Evolutionary conservation across 345 rosid species (phyloP).

Genomic region (Gossypioides kirkii): DNA sequence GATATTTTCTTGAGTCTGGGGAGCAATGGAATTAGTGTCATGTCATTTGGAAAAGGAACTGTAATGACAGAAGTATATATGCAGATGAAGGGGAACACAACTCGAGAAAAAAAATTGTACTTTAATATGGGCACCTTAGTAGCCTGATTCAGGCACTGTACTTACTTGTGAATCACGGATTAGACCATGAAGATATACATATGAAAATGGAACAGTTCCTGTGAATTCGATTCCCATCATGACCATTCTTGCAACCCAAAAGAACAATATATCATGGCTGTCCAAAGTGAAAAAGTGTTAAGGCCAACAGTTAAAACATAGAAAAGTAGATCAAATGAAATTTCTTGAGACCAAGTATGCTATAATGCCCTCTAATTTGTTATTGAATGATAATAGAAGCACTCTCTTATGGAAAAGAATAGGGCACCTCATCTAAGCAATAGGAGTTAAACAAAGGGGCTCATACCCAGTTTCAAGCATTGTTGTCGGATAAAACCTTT

Average conservation of each 20-base stretch:
- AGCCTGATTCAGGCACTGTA: slow-evolving; percentile 13
- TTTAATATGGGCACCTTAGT: neutral
- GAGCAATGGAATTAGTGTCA: neutral
- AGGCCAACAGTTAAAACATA: slow-evolving; percentile 9
- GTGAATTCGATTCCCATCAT: slow-evolving; percentile 99
- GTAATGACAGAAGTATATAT: neutral
- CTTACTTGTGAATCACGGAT: slow-evolving; percentile 89
- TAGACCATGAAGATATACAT: slow-evolving; percentile 92
- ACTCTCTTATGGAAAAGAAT: neutral
- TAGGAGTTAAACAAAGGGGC: slow-evolving; percentile 1
- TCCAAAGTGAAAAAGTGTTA: slow-evolving; percentile 28
- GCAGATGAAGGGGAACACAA: neutral
- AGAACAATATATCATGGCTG: slow-evolving; percentile 99
- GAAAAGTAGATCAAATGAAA: slow-evolving; percentile 2
- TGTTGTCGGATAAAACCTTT: slow-evolving; percentile 82
- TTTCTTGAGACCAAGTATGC: neutral
- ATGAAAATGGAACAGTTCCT: slow-evolving; percentile 83
- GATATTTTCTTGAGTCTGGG: neutral
- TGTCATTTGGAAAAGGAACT: neutral
- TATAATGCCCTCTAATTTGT: neutral
- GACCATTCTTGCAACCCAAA: slow-evolving; percentile 99
- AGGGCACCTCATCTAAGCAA: neutral
- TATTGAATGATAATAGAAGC: neutral
- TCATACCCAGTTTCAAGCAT: slow-evolving; percentile 93
- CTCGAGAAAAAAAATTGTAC: neutral